Conservation (phyloP, 345 rosid genomes). For the Eucalyptus sideroxylon region DNA sequence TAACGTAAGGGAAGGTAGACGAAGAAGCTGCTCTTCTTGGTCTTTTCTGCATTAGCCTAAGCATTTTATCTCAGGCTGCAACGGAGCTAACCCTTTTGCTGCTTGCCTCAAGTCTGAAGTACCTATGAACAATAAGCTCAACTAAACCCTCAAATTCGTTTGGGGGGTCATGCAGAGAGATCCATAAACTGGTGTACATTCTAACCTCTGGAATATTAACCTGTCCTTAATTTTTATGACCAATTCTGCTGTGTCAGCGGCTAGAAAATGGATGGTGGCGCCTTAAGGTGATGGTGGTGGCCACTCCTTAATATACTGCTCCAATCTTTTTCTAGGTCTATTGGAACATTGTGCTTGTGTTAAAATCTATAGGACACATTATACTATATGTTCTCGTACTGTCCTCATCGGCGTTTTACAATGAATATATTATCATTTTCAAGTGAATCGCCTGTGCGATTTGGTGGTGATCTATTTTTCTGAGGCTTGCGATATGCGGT, state of each 20-base stretch:
- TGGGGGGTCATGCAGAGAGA: not conserved
- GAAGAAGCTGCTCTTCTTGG: not conserved
- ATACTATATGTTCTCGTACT: not conserved
- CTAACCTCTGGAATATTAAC: not conserved
- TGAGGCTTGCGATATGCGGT: not conserved
- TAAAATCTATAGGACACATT: not conserved
- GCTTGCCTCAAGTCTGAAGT: not conserved
- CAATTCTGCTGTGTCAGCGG: not conserved
- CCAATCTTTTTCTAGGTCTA: not conserved
- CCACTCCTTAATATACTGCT: not conserved
- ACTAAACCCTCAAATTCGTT: not conserved
- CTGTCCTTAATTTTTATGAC: not conserved
- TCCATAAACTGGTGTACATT: not conserved
- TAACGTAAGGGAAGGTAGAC: slow-evolving; percentile 6
- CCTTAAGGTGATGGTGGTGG: not conserved
- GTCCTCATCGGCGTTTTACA: not conserved
- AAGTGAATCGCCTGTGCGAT: not conserved
- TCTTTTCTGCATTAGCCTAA: not conserved
- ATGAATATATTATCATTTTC: not conserved
- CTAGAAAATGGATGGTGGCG: not conserved
- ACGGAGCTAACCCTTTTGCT: not conserved
- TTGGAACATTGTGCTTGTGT: not conserved
- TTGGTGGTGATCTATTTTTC: not conserved
- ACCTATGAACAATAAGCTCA: not conserved
- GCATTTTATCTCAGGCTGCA: not conserved